Base-by-base conservation (phyloP, 2,329 filamentous ascomycete genomes). In the Gnomoniopsis smithogilvyi region DNA sequence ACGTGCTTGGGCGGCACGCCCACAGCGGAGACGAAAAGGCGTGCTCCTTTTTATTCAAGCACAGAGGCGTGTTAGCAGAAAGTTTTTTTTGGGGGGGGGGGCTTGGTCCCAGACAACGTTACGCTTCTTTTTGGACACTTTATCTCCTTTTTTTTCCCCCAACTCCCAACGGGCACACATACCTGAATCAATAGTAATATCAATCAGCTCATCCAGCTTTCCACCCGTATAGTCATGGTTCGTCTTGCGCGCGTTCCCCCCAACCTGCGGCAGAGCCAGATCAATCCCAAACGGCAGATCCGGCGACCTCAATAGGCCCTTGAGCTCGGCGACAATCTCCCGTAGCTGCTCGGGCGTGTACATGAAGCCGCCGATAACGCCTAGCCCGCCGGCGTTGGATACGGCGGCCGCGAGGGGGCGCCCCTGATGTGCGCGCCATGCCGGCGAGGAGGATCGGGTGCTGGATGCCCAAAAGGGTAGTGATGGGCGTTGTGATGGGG, bases 191-290 rank as follows among this genome's bases (percentile, higher is more conserved):
- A 97, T 91, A 3, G 89, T 91, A 47, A 97, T 91, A 67, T 92
- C 89, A 64, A 97, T 89, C 36, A 97, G 80, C 73, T 96, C 89
- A 71, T 96, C 90, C 17, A 97, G 83, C 72, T 92, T 89, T 46
- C 94, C 94, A 65, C 89, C 83, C 1, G 94, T 97, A 78, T 98
- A 98, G 74, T 97, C 94, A 75, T 96, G 91, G 76, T 97, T 98
- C 3, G 94, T 97, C 73, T 90, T 90, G 64, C 94, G 86, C 7
- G 94, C 94, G 36, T 76, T 80, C 45, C 89, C 92, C 58, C 94
- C 94, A 57, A 97, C 80, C 76, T 97, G 92, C 1, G 94, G 93
- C 14, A 98, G 83, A 0, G 93, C 93, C 1, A 98, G 86, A 73
- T 98, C 94, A 34, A 97, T 86, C 65, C 93, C 94, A 72, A 97